Base-by-base conservation (phyloP, 2,329 filamentous ascomycete genomes). In the Claviceps pazoutovae region DNA sequence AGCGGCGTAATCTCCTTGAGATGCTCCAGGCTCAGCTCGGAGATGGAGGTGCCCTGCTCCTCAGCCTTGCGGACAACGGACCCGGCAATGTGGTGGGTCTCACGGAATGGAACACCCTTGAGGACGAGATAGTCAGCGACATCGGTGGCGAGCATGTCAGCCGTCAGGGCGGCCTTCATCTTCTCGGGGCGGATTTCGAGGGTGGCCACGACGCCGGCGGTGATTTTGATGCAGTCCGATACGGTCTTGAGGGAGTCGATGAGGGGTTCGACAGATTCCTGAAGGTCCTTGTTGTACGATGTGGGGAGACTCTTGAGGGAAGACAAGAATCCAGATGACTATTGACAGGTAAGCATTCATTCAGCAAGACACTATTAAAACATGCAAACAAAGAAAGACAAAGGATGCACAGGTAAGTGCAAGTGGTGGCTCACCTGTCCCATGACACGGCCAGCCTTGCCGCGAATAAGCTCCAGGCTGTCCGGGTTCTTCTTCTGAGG, bases 401-500 rank as follows among this genome's bases (percentile, higher is more conserved):
- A 37, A 6, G n/a, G 30, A 34, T 34, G 30, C 30, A 34, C 9
- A 11, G 30, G 9, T 34, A 34, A 38, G 39, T 14, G 5, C 4
- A 5, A 11, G 8, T 9, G n/a, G 8, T n/a, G 11, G 14, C 42
- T 30, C 19, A 46, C 49, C 47, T 46, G 44, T 34, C 44, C 44
- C 44, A 46, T 46, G n/a, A 46, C 44, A 30, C 44, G 44, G 7
- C 44, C 44, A 19, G 44, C 44, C 26, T 46, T 46, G 44, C 44
- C 44, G 23, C 44, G 44, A 11, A 64, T 23, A 4, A 63, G 54
- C 46, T 64, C 61, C 7, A 61, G 47, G 6, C 46, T 48, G 43
- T 64, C 60, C 1, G 50, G 49, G 52, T 62, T 63, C 3, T 53
- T 49, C 48, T 44, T 44, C 30, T 49, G 48, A 5, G 48, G 48